Conservation (phyloP, 1,139 yeast genomes). For the Magnusiomyces tetraspermus region DNA sequence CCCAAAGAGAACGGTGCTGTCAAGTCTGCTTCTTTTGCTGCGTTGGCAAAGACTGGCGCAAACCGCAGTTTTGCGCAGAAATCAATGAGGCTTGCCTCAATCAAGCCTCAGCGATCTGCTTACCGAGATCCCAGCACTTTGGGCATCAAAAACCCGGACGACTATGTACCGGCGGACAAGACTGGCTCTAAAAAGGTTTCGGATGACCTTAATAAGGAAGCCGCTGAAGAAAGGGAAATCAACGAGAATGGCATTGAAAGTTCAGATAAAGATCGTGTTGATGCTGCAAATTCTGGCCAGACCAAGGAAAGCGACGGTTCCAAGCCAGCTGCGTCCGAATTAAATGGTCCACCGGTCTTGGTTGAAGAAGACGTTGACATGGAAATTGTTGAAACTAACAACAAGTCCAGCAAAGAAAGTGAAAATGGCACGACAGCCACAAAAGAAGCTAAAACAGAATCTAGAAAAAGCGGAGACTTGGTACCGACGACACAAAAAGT, state of each 20-base stretch:
- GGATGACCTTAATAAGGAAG: slow-evolving; percentile 3
- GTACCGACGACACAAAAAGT: slow-evolving; percentile 4
- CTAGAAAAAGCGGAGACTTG: neutral
- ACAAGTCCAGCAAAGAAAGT: neutral
- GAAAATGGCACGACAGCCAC: neutral
- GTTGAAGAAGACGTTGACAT: neutral
- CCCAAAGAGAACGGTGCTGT: neutral
- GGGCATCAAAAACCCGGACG: slow-evolving; percentile 6
- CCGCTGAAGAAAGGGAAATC: neutral
- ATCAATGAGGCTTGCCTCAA: neutral
- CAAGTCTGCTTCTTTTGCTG: neutral
- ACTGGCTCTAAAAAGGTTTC: neutral
- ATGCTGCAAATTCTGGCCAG: too few relatives aligned
- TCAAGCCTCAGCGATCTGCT: slow-evolving; percentile 2
- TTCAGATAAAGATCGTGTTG: too few relatives aligned
- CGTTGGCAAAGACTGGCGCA: neutral
- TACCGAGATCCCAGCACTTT: neutral
- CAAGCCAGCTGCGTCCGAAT: too few relatives aligned
- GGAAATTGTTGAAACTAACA: neutral
- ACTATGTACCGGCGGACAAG: neutral
- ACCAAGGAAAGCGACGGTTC: too few relatives aligned
- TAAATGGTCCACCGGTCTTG: too few relatives aligned
- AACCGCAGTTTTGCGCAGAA: neutral
- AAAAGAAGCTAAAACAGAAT: neutral
- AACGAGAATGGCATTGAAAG: too few relatives aligned